Percentiles rank a stretch among this genome's conserved stretches.
These are phyloP conservation scores for Discostella stelligera DNA, from an alignment of 352 stramenopile genomes.

Conservation along the genomic window DNA sequence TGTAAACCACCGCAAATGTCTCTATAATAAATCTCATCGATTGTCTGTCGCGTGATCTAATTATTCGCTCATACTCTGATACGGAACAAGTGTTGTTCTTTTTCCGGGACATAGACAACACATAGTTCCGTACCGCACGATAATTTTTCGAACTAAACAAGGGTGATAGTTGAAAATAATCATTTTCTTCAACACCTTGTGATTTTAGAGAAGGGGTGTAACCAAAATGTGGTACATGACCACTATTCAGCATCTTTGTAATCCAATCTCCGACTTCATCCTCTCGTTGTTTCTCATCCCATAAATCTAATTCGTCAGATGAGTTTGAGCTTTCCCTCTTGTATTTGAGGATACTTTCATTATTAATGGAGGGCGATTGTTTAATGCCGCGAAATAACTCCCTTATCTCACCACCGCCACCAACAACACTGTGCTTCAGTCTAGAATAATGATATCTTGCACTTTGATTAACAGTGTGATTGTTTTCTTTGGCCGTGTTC, in stretches of 20 bases:
- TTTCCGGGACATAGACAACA: slow-evolving; percentile 4
- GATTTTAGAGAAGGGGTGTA: background rate
- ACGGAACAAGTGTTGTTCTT: background rate
- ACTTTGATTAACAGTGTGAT: background rate
- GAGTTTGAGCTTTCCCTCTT: background rate
- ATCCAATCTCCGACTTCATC: slow-evolving; percentile 46
- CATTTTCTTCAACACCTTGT: background rate
- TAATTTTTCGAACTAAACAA: slow-evolving; percentile 36
- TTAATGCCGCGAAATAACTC: background rate
- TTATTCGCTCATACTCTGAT: slow-evolving; percentile 1
- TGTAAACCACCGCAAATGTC: slow-evolving; percentile 26
- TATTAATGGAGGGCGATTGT: background rate
- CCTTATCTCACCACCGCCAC: background rate
- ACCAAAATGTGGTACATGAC: slow-evolving; percentile 45
- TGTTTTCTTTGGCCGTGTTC: background rate
- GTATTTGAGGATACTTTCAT: background rate
- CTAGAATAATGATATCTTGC: background rate
- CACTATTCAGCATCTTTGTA: slow-evolving; percentile 42
- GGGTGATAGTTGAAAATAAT: slow-evolving; percentile 26
- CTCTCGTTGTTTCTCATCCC: slow-evolving; percentile 17
- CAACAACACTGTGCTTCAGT: background rate
- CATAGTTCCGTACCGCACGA: slow-evolving; percentile 13
- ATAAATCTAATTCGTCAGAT: slow-evolving; percentile 14
- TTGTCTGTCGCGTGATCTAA: slow-evolving; percentile 2
- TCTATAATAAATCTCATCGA: slow-evolving; percentile 42